Evolutionary conservation across 106 monocot genomes (phyloP).

Genomic region (Iris macrosiphon): DNA sequence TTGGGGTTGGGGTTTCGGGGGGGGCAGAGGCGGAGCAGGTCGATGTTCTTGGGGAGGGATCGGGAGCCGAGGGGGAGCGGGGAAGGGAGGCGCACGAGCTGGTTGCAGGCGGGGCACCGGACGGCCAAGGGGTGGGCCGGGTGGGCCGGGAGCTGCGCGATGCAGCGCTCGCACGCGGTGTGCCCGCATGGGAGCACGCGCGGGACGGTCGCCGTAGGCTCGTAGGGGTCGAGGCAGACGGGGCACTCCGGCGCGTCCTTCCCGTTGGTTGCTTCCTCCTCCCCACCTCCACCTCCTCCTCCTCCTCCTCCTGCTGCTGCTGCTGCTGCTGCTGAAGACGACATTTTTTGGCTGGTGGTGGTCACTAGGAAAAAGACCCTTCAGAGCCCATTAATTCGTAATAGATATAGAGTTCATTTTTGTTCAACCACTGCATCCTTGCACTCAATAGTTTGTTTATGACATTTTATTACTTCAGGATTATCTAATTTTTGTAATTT

Average conservation of each 20-base stretch:
- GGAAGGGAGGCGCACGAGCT: constrained; percentile 41
- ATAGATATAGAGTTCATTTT: too few relatives aligned
- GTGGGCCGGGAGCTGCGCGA: constrained; percentile 31
- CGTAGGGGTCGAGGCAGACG: constrained; percentile 61
- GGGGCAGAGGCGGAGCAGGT: constrained; percentile 49
- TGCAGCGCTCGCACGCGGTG: constrained; percentile 63
- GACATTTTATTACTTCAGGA: too few relatives aligned
- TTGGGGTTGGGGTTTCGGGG: not conserved
- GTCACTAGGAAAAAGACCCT: too few relatives aligned
- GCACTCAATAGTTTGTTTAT: too few relatives aligned
- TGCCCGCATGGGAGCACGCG: constrained; percentile 95
- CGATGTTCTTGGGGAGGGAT: constrained; percentile 84
- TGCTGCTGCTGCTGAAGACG: too few relatives aligned
- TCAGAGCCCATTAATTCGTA: too few relatives aligned
- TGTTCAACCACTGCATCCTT: too few relatives aligned
- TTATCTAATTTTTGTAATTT: too few relatives aligned
- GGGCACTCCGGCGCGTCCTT: constrained; percentile 71
- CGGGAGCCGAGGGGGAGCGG: constrained; percentile 28
- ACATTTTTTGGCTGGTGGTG: too few relatives aligned
- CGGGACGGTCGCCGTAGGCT: constrained; percentile 30
- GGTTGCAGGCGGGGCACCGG: constrained; percentile 78
- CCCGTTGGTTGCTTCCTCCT: too few relatives aligned
- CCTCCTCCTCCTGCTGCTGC: too few relatives aligned
- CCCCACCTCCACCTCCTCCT: too few relatives aligned
- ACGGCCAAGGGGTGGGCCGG: constrained; percentile 29